phyloP scores from a whole-genome alignment of 331 rosid genomes.

The Quercus lobata region DNA sequence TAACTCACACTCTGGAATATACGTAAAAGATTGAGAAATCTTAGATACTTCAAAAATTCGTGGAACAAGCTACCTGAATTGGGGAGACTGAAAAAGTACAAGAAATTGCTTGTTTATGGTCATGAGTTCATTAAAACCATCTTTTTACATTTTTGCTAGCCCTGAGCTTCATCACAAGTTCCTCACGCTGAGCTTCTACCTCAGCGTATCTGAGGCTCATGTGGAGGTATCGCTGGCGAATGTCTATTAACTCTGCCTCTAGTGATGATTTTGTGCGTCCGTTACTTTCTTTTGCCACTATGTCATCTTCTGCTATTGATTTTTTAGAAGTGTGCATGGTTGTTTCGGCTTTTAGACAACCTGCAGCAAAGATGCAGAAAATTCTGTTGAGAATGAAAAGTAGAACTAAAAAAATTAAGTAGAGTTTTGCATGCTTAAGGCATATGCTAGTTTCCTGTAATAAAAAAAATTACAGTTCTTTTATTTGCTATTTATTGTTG shows the following conservation, averaged over 20 bases:
- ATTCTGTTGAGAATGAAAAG: not conserved
- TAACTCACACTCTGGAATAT: not conserved
- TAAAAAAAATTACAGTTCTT: not conserved
- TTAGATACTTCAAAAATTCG: conserved; percentile 5
- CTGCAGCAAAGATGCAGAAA: conserved; percentile 32
- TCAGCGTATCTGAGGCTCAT: conserved; percentile 97
- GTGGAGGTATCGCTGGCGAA: conserved; percentile 74
- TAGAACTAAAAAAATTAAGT: not conserved
- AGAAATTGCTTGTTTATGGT: not conserved
- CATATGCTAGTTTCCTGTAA: not conserved
- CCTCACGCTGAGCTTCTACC: conserved; percentile 88
- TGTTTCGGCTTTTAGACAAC: conserved; percentile 37
- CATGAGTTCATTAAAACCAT: conserved; percentile 38
- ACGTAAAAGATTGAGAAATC: not conserved
- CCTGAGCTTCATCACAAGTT: conserved; percentile 87
- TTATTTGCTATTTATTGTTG: not conserved
- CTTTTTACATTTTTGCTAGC: conserved; percentile 28
- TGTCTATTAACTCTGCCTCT: conserved; percentile 77
- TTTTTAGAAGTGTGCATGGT: conserved; percentile 33
- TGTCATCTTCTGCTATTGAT: conserved; percentile 43
- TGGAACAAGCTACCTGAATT: conserved; percentile 15
- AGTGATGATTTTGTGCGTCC: conserved; percentile 59
- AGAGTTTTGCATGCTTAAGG: not conserved
- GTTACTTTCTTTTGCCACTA: conserved; percentile 46
- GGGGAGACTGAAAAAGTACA: conserved; percentile 5